Evolutionary conservation across 1,284 basidiomycete genomes (phyloP).

Genomic region (Retiboletus flavoniger): DNA sequence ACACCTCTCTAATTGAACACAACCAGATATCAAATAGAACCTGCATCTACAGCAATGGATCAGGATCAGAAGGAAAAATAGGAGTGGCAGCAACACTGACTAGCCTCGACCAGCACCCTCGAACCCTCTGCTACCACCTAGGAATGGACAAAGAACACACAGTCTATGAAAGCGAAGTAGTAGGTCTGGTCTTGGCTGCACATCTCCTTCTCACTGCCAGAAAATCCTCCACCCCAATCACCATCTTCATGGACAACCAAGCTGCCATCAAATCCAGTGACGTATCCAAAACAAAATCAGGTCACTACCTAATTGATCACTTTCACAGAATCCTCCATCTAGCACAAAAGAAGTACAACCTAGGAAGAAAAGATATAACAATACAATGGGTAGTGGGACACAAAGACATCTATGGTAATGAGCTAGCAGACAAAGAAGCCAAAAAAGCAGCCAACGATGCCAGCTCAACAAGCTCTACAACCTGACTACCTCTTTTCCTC

Average conservation of each 20-base stretch:
- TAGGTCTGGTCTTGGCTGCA: not conserved
- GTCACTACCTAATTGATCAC: not conserved
- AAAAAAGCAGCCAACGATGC: not conserved
- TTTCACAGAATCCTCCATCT: not conserved
- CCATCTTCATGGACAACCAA: not conserved
- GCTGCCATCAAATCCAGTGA: not conserved
- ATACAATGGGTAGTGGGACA: not conserved
- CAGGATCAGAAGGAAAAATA: not conserved
- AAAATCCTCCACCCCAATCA: not conserved
- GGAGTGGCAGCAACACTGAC: not conserved
- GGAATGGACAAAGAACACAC: not conserved
- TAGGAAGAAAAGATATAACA: not conserved
- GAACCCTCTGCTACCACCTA: not conserved
- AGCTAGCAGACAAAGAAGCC: not conserved
- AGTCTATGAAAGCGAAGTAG: not conserved
- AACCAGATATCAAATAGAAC: not conserved
- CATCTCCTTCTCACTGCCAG: not conserved
- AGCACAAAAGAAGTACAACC: not conserved
- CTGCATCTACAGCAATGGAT: not conserved
- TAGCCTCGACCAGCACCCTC: not conserved
- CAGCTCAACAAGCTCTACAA: no score
- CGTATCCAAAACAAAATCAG: not conserved
- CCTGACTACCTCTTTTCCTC: no score
- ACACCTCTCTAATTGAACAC: not conserved
- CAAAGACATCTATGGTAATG: not conserved